Evolutionary conservation across 192 early-diverging fungal genomes (phyloP), one percentile per base, ranked within the genome.

Genomic region (Coemansia pectinata): DNA sequence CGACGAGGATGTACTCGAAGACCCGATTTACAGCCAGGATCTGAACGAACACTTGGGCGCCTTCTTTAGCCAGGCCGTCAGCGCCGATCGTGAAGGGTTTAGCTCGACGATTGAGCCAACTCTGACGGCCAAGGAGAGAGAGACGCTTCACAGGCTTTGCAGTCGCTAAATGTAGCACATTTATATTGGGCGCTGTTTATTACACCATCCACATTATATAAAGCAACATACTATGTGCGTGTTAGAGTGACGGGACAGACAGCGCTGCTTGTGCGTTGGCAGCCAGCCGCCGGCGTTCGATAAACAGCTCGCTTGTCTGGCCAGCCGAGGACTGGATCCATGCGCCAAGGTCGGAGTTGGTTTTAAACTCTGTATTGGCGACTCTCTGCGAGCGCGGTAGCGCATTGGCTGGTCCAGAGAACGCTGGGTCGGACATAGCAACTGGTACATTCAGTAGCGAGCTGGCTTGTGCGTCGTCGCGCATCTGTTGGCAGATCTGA

Each of bases 1-100:
- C 53, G 82, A 84, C 36, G 71, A 76, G 7, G 78, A 77, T n/a
- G 60, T 71, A 9, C 59, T 71, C 31, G 67, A 69, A 3, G 82
- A 84, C 55, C 82, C 78, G 19, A 79, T 84, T 19, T 84, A 80
- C 69, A 76, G 36, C 66, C 74, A 77, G 60, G 78, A 84, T 19
- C 69, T 84, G 23, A 84, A 84, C 48, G 67, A 77, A 50, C 47
- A 63, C 14, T 71, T 84, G 7, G 69, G 78, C 4, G 14, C 63
- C 1, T 84, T 80, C 63, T 62, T 84, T 27, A 44, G 48, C 19
- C 68, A 77, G 48, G 58, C 62, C 15, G 70, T 78, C 33, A 45
- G 61, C 33, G 33, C 42, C 12, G 57, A 69, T 66, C 64, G 63
- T n/a, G 42, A 27, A 17, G 34, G 33, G 39, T 82, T 82, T 48